Base-by-base conservation (phyloP, 805 yeast species). In the Lachancea lanzarotensis region DNA sequence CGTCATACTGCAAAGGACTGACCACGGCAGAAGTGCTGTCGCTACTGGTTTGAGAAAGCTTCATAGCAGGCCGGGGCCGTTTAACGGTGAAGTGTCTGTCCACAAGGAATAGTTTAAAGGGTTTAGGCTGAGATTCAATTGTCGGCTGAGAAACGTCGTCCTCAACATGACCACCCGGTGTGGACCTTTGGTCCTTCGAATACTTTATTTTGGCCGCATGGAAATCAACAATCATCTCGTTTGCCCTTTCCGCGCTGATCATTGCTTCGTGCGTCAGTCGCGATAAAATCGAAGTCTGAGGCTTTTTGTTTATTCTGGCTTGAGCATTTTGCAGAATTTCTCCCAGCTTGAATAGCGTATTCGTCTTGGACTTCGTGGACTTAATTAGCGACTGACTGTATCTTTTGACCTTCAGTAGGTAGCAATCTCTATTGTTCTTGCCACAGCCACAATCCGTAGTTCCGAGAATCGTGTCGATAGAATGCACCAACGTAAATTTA, bases 381-480 rank as follows among this genome's bases (percentile, higher is more conserved):
- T 87, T 71, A 52, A 76, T 72, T 34, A 82, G 66, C 50, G 77
- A 74, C 1, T 82, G 74, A 2, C 82, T 75, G 18, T 78, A 77
- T 53, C 80, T 81, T 55, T 79, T 81, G 3, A 82, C 74, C 53
- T 79, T 81, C 45, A 72, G 68, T 10, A 84, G 65, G 18, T 73
- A 66, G 63, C 91, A 84, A 16, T 75, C 79, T 26, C 62, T 61
- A 32, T 65, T 66, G 3, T 77, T 65, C 7, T 65, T 49, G 46
- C 86, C 54, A 43, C 67, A 62, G 3, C 62, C 67, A 65, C 95
- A 84, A 44, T 81, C 88, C 16, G 76, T 75, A 44, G 78, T 73
- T 46, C 79, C 74, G 38, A 82, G 63, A 10, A 85, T 67, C 3
- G 79, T 75, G 51, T 82, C 88, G 19, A 83, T 69, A 6, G 84